A percentile compares a stretch with the other conserved stretches of the same genome.
phyloP scores from a whole-genome alignment of 2,329 filamentous ascomycete species.

The Fusarium protoensiforme region DNA sequence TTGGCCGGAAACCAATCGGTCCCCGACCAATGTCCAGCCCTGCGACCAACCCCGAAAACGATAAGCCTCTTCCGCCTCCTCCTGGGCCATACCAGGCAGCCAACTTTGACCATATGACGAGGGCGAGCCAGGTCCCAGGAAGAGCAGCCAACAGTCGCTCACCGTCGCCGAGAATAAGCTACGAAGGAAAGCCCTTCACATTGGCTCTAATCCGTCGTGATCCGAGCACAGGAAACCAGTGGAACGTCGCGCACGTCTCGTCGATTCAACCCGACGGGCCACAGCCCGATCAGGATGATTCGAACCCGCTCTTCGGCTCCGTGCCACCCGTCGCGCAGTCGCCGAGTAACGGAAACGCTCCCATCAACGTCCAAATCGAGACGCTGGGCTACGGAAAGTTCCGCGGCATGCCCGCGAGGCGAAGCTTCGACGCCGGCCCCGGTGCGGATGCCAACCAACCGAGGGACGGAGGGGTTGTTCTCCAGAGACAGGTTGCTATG shows the following conservation, averaged over 20 bases:
- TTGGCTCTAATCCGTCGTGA: conserved; percentile 79
- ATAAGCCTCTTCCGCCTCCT: conserved; percentile 24
- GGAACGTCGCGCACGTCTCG: conserved; percentile 78
- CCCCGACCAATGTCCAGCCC: conserved; percentile 34
- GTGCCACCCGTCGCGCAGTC: conserved; percentile 36
- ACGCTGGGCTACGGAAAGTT: conserved; percentile 69
- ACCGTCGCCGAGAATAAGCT: conserved; percentile 52
- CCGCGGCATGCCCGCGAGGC: conserved; percentile 58
- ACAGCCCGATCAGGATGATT: conserved; percentile 36
- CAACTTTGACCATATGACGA: conserved; percentile 26
- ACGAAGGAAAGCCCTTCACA: conserved; percentile 58
- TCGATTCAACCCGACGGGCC: conserved; percentile 60
- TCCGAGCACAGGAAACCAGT: conserved; percentile 74
- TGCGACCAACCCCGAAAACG: neutral
- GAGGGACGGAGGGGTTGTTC: conserved; percentile 48
- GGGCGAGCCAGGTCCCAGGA: conserved; percentile 4
- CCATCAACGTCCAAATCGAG: conserved; percentile 64
- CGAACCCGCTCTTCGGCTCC: conserved; percentile 35
- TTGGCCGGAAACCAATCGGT: conserved; percentile 46
- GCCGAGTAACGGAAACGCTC: conserved; percentile 44
- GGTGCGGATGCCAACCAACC: conserved; percentile 23
- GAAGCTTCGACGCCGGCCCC: conserved; percentile 47
- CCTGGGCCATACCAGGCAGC: conserved; percentile 9
- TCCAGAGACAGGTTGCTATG: conserved; percentile 69
- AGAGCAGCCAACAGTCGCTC: conserved; percentile 39